Evolutionary conservation across 192 early-diverging fungal species (phyloP).

Genomic region (Gigaspora rosea): DNA sequence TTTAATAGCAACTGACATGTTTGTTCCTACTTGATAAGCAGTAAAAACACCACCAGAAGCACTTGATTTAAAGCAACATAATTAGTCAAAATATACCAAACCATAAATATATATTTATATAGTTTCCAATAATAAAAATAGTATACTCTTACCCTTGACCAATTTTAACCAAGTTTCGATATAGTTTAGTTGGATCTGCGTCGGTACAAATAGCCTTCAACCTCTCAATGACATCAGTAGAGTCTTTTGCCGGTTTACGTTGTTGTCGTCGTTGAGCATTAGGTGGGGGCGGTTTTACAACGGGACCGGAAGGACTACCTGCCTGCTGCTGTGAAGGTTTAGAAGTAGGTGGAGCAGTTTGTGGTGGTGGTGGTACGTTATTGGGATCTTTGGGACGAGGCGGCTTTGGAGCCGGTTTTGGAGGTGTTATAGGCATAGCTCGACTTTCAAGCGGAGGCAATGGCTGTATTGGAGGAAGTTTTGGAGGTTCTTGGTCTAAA

Average conservation of each 20-base stretch:
- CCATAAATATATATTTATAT: conserved; percentile 4
- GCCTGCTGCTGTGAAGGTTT: conserved; percentile 34
- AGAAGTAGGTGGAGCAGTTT: not conserved
- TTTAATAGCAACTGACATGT: conserved; percentile 86
- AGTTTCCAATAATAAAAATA: not conserved
- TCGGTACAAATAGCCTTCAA: conserved; percentile 83
- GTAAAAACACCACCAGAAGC: conserved; percentile 95
- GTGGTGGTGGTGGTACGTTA: conserved; percentile 31
- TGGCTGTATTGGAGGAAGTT: conserved; percentile 22
- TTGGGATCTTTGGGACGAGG: conserved; percentile 18
- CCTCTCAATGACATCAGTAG: conserved; percentile 80
- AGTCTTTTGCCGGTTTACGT: conserved; percentile 57
- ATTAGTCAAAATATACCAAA: conserved; percentile 23
- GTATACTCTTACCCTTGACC: conserved; percentile 73
- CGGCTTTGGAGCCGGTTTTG: conserved; percentile 13
- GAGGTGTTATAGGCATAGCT: conserved; percentile 7
- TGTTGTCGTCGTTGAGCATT: conserved; percentile 54
- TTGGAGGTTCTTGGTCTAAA: conserved; percentile 14
- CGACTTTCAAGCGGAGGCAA: conserved; percentile 28
- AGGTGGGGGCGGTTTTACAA: conserved; percentile 35
- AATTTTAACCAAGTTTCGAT: conserved; percentile 86
- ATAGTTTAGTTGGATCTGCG: conserved; percentile 82
- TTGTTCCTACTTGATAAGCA: conserved; percentile 68
- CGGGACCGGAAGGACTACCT: conserved; percentile 42
- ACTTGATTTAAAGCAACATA: conserved; percentile 41